phyloP scores from a whole-genome alignment of 192 early-diverging fungal genomes.

The Piromyces sp. region DNA sequence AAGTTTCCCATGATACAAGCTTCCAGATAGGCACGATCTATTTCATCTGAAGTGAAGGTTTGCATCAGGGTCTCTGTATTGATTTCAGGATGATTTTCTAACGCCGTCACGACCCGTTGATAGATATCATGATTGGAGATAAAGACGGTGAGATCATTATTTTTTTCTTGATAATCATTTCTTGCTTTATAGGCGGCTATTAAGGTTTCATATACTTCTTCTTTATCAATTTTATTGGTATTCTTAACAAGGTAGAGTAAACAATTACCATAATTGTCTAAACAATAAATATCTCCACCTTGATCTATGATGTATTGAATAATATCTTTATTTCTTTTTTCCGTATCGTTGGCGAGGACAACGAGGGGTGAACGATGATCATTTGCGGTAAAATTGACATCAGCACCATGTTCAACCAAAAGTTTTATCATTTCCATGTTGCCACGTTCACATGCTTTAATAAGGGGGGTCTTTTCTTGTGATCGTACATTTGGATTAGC shows the following conservation, averaged over 20 bases:
- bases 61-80: not conserved
- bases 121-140: not conserved
- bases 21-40: not conserved
- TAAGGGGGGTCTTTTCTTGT: not conserved
- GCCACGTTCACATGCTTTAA: not conserved
- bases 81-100: not conserved
- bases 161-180: not conserved
- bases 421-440: not conserved
- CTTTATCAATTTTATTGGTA: not conserved
- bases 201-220: not conserved
- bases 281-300: not conserved
- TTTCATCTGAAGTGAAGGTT: not conserved
- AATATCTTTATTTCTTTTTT: not conserved
- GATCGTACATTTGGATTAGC: not conserved
- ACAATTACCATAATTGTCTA: not conserved
- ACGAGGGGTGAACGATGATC: not conserved
- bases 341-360: not conserved
- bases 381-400: not conserved
- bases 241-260: not conserved
- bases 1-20: not conserved
- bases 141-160: not conserved
- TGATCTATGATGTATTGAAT: not conserved
- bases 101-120: not conserved
- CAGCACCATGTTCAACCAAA: not conserved
- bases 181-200: not conserved